Conservation (phyloP, 805 yeast species). For the Candida manassasensis region DNA sequence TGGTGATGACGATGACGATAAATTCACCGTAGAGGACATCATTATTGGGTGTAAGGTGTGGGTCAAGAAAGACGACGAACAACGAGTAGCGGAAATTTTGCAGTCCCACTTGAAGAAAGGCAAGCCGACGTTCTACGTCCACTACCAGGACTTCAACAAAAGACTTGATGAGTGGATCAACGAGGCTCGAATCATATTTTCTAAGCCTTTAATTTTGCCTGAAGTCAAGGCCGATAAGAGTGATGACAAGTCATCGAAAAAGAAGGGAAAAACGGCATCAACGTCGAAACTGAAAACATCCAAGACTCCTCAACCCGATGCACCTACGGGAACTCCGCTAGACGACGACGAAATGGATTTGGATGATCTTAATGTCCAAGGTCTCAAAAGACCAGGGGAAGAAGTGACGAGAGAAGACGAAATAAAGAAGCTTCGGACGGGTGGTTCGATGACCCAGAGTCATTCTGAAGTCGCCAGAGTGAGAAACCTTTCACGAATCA, state of each 20-base stretch:
- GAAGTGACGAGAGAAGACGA: slow-evolving; percentile 86
- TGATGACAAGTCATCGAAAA: slow-evolving; percentile 15
- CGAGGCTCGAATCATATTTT: slow-evolving; percentile 64
- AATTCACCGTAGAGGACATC: slow-evolving; percentile 44
- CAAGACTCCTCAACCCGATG: slow-evolving; percentile 22
- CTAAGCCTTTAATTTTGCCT: slow-evolving; percentile 69
- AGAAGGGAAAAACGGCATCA: slow-evolving; percentile 24
- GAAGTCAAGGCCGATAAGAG: slow-evolving; percentile 49
- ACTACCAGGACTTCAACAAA: slow-evolving; percentile 90
- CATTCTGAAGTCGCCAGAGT: slow-evolving; percentile 85
- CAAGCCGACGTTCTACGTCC: slow-evolving; percentile 81
- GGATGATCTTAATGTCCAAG: slow-evolving; percentile 82
- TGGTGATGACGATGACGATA: background rate
- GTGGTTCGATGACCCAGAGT: slow-evolving; percentile 96
- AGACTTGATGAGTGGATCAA: slow-evolving; percentile 95
- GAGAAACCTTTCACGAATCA: slow-evolving; percentile 71
- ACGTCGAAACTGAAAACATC: slow-evolving; percentile 11
- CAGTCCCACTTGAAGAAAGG: slow-evolving; percentile 73
- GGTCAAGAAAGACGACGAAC: slow-evolving; percentile 76
- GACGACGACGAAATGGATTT: slow-evolving; percentile 73
- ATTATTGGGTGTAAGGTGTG: slow-evolving; percentile 76
- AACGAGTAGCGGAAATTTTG: slow-evolving; percentile 78
- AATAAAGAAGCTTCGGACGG: slow-evolving; percentile 81
- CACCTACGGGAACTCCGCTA: slow-evolving; percentile 8
- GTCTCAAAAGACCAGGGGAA: slow-evolving; percentile 59